Evolutionary conservation across 345 rosid species (phyloP), one percentile per base, ranked within the genome.

Genomic region (Moricandia moricandioides): DNA sequence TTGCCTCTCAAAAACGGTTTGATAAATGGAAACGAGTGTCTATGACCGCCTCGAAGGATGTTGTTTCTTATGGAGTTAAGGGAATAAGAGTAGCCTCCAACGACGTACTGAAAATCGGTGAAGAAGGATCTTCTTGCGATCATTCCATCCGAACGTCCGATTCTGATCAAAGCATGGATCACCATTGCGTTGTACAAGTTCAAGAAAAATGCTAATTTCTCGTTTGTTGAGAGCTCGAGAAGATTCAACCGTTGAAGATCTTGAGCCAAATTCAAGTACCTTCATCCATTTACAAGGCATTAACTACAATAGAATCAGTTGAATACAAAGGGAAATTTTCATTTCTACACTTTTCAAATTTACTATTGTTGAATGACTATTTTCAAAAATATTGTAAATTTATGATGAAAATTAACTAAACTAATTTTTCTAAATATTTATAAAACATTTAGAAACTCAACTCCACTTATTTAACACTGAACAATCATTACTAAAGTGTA

Each of bases 151-250:
- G 91, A 87, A 27, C 80, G 82, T 11, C 93, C 93, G 3, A 86
- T 74, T 77, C 90, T 89, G 56, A 92, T 86, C 31, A 86, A 78
- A 12, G 96, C 97, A 81, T 95, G 97, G 70, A 95, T 90, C 58
- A 86, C 90, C 99, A 95, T 95, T 27, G 97, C 93, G 58, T 95
- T 92, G 79, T 92, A 79, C 78, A 95, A 75, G 82, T 95, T 95
- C 80, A 95, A 61, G 78, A 92, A 95, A 82, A 95, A 90, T 1
- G 96, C 85, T 70, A 88, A 72, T 74, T 81, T 90, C 81, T 92
- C 97, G 18, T 86, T 80, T 3, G 70, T 70, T 2, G 90, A 79
- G 39, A 92, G 83, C 66, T 72, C 79, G 4, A 40, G 4, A 26
- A 90, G 79, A 79, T 92, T 84, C 71, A 92, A 80, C 78, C 99